Conservation (phyloP, 306 rosid genomes). For the Crataegus laevigata region DNA sequence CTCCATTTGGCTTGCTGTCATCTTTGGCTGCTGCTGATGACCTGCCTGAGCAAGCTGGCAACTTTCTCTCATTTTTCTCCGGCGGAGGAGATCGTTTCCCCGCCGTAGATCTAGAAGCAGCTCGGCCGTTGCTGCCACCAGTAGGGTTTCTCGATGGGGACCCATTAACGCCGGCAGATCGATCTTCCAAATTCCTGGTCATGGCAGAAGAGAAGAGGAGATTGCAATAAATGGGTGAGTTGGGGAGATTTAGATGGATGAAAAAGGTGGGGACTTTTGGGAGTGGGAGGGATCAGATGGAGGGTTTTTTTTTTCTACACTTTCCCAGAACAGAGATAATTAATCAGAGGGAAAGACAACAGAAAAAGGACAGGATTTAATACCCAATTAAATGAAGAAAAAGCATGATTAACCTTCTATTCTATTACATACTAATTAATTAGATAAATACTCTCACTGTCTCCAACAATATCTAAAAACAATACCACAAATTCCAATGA, state of each 20-base stretch:
- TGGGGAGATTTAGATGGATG: not conserved
- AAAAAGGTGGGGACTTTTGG: not conserved
- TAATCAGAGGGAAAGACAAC: slow-evolving; percentile 1
- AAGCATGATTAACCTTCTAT: not conserved
- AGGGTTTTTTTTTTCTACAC: not conserved
- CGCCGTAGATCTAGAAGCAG: slow-evolving; percentile 36
- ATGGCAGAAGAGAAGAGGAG: slow-evolving; percentile 12
- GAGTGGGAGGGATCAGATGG: not conserved
- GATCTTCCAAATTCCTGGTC: slow-evolving; percentile 54
- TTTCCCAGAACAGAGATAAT: slow-evolving; percentile 3
- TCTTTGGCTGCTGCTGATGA: slow-evolving; percentile 28
- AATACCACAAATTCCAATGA: not conserved
- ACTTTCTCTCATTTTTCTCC: slow-evolving; percentile 44
- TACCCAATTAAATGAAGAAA: not conserved
- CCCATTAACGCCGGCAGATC: slow-evolving; percentile 32
- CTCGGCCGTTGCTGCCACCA: slow-evolving; percentile 23
- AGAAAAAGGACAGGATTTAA: slow-evolving; percentile 1
- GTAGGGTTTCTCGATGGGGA: slow-evolving; percentile 43
- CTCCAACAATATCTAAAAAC: not conserved
- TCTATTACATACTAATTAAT: not conserved
- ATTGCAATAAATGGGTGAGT: not conserved
- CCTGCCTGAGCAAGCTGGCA: slow-evolving; percentile 21
- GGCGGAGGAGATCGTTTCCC: slow-evolving; percentile 36
- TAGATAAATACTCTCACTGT: not conserved
- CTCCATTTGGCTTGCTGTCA: slow-evolving; percentile 41